These are phyloP conservation scores for Yarrowia deformans DNA, from an alignment of 805 yeast species.

Conservation along the genomic window DNA sequence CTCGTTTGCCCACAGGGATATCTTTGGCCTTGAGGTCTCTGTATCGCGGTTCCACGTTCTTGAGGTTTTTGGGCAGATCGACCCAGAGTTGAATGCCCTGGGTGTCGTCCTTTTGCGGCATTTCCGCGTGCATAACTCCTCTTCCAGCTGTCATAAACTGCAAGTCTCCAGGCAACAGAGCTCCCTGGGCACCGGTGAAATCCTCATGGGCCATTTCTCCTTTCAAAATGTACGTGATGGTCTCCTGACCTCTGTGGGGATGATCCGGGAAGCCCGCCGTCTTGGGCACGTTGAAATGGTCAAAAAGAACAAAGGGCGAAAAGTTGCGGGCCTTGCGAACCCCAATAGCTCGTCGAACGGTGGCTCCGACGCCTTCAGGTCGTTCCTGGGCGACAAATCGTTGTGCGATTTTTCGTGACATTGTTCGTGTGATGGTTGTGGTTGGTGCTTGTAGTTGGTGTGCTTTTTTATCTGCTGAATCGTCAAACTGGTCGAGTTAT, in stretches of 20 bases:
- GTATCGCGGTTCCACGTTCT: constrained; percentile 73
- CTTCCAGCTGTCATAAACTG: constrained; percentile 95
- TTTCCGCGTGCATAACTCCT: constrained; percentile 86
- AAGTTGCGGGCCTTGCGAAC: constrained; percentile 71
- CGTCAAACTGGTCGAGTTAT: too few species aligned
- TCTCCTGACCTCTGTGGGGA: constrained; percentile 84
- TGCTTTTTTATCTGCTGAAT: not conserved
- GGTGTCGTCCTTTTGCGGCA: constrained; percentile 68
- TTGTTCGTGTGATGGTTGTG: not conserved
- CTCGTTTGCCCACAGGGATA: constrained; percentile 64
- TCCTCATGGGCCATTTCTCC: constrained; percentile 84
- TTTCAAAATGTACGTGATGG: constrained; percentile 70
- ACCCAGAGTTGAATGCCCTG: constrained; percentile 80
- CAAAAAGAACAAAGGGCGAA: constrained; percentile 81
- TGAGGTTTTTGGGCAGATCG: constrained; percentile 71
- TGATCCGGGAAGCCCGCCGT: constrained; percentile 81
- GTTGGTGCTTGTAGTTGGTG: not conserved
- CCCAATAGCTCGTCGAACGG: constrained; percentile 83
- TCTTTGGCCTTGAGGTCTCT: constrained; percentile 75
- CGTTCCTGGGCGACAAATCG: constrained; percentile 68
- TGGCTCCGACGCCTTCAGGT: constrained; percentile 88
- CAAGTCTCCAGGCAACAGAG: constrained; percentile 79
- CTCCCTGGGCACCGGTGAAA: constrained; percentile 83
- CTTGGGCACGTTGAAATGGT: constrained; percentile 62
- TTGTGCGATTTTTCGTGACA: constrained; percentile 57